A percentile compares a stretch with the other conserved stretches of the same genome.
Conservation (phyloP, 1,139 yeast species). For the Taphrina sp. region DNA sequence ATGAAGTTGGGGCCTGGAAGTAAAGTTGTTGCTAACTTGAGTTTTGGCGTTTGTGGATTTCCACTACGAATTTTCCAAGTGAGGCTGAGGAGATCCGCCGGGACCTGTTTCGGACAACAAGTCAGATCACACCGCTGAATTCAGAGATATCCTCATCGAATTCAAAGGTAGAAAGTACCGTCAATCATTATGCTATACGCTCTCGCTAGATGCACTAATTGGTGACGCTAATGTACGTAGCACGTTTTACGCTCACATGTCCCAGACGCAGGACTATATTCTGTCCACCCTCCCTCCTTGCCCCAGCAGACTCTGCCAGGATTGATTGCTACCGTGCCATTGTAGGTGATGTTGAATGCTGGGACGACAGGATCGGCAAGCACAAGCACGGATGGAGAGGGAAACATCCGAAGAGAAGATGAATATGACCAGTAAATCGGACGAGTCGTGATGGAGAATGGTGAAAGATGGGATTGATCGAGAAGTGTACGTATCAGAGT, state of each 20-base stretch:
- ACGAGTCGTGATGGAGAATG: slow-evolving; percentile 61
- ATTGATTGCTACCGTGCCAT: slow-evolving; percentile 34
- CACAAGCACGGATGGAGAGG: slow-evolving; percentile 33
- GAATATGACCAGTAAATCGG: slow-evolving; percentile 72
- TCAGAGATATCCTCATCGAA: no score
- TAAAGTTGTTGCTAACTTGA: no score
- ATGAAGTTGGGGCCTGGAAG: no score
- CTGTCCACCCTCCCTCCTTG: slow-evolving; percentile 33
- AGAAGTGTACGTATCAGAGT: slow-evolving; percentile 46
- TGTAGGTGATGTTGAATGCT: slow-evolving; percentile 33
- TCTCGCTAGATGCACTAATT: no score
- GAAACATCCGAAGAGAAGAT: slow-evolving; percentile 56
- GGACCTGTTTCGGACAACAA: no score
- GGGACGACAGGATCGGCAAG: slow-evolving; percentile 34
- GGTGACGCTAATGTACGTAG: slow-evolving; percentile 15
- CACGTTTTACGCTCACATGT: slow-evolving; percentile 4
- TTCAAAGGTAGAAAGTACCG: no score
- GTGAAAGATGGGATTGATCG: slow-evolving; percentile 85
- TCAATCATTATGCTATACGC: no score
- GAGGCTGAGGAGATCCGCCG: no score
- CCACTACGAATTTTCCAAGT: no score
- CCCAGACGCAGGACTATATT: slow-evolving; percentile 30
- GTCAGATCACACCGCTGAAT: no score
- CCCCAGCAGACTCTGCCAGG: slow-evolving; percentile 33
- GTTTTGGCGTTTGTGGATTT: no score